These are phyloP conservation scores for Aristolochia californica DNA, from an alignment of 164 flowering plant genomes.

Conservation along the genomic window DNA sequence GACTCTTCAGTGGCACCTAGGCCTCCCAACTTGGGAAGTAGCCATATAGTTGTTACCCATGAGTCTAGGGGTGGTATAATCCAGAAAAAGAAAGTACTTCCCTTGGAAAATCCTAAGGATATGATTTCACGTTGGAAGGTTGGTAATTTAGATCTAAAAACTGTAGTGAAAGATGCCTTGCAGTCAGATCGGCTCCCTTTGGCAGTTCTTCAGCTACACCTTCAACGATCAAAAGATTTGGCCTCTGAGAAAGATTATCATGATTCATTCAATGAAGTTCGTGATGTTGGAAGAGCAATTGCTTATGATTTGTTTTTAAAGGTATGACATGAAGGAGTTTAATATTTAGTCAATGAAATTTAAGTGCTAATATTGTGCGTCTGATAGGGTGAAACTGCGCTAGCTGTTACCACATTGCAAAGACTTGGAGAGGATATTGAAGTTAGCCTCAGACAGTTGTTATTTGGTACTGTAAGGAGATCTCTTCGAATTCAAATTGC, in stretches of 20 bases:
- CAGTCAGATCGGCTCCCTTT: conserved; percentile 89
- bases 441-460: conserved; percentile 55
- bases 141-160: conserved; percentile 62
- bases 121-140: conserved; percentile 89
- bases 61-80: conserved; percentile 1
- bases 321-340: conserved; percentile 33
- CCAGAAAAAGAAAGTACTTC: conserved; percentile 24
- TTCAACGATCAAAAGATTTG: conserved; percentile 48
- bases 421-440: conserved; percentile 96
- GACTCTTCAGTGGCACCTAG: conserved; percentile 15
- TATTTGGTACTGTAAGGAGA: conserved; percentile 78
- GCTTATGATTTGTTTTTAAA: conserved; percentile 89
- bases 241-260: conserved; percentile 38
- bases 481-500: conserved; percentile 69
- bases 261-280: conserved; percentile 81
- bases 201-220: conserved; percentile 94
- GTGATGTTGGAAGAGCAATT: conserved; percentile 85
- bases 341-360: conserved; percentile 11
- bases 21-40: neutral
- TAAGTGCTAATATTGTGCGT: conserved; percentile 5
- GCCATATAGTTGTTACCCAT: neutral
- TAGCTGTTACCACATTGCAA: conserved; percentile 80
- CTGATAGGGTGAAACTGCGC: conserved; percentile 72
- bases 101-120: conserved; percentile 77
- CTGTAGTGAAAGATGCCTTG: conserved; percentile 84